Base-by-base conservation (phyloP, 805 yeast species). In the Spathaspora girioi region DNA sequence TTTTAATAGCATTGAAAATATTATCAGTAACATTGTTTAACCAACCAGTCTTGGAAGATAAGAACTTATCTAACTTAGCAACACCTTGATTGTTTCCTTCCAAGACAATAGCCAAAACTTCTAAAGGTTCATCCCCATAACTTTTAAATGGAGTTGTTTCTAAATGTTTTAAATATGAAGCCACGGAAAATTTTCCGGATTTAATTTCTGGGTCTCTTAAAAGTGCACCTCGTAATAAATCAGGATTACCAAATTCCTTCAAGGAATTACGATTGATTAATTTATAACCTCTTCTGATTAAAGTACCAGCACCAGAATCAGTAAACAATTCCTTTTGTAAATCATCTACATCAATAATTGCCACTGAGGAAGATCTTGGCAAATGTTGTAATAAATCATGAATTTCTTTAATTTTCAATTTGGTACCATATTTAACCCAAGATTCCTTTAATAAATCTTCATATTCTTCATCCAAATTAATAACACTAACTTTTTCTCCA, bases 391-490 rank as follows among this genome's bases (percentile, higher is more conserved):
- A 81, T 65, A 94, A 80, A 63, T 94, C 99, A 70, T 89, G 91
- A 70, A 94, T 94, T 73, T 94, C 98, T 70, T 87, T 92, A 68
- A 94, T 93, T 77, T 94, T 94, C 68, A 94, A 80, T 75, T 94
- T 94, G 54, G 99, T 94, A 59, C 99, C 99, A 70, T 93, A 94
- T 70, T 94, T 93, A 60, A 94, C 98, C 99, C 99, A 94, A 29
- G 94, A 81, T 72, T 94, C 91, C 68, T 91, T 87, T 83, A 94
- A 76, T 62, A 94, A 77, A 48, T 81, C 88, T 40, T 92, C 97
- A 65, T 87, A 94, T 74, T 94, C 98, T 75, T 94, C 98, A 67
- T 94, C 99, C 64, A 94, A 79, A 69, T 94, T 94, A 68, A 94
- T 94, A 52, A 81, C 86, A 42, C 94, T 85, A 55, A 94, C 83